phyloP scores from a whole-genome alignment of 768 basidiomycete species.

The Trichaptum fuscoviolaceum region DNA sequence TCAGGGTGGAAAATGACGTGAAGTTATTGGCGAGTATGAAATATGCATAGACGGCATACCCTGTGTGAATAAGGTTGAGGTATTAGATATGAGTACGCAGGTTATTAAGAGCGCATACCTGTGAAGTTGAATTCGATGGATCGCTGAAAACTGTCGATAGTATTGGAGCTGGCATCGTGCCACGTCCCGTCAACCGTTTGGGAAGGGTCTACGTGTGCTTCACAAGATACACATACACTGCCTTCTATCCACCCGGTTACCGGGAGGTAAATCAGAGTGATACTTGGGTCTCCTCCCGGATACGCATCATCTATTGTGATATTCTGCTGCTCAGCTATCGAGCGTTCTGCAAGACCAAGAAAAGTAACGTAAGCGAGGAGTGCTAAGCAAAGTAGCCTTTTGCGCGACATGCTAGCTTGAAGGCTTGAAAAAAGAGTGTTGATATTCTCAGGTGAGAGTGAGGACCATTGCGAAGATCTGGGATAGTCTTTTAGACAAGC shows the following conservation, averaged over 20 bases:
- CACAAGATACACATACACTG: slow-evolving; percentile 22
- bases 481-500: no score
- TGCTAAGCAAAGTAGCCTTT: not conserved
- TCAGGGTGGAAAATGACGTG: not conserved
- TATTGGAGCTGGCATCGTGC: slow-evolving; percentile 27
- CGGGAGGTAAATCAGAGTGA: slow-evolving; percentile 25
- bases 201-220: slow-evolving; percentile 19
- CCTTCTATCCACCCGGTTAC: slow-evolving; percentile 27
- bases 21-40: slow-evolving; percentile 3
- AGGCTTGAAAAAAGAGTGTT: no score
- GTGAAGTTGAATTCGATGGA: not conserved
- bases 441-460: no score
- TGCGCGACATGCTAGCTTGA: not conserved
- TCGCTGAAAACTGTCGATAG: not conserved
- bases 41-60: slow-evolving; percentile 7
- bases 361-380: not conserved
- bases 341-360: not conserved
- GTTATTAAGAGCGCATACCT: not conserved
- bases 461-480: no score
- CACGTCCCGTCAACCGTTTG: slow-evolving; percentile 26
- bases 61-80: not conserved
- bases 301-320: not conserved
- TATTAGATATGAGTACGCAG: not conserved
- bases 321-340: not conserved
- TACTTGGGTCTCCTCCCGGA: not conserved